Conservation (phyloP, 179 eudicot genomes). For the Carnegiea gigantea region DNA sequence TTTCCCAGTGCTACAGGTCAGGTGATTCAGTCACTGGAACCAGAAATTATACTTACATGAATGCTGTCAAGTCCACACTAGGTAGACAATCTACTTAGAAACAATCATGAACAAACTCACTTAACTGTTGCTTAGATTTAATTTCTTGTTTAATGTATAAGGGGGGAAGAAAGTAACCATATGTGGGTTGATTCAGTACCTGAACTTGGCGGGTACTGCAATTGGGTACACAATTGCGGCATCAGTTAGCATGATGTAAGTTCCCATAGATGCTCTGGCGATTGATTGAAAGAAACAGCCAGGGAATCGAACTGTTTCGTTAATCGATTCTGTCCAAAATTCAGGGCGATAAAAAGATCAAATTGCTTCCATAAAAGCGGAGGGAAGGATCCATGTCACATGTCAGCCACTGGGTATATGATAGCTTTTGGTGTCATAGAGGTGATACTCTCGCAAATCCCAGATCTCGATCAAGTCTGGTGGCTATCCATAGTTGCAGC, state of each 20-base stretch:
- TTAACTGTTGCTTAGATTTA: neutral
- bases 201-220: slow-evolving; percentile 50
- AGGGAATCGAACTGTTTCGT: neutral
- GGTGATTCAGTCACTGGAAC: slow-evolving; percentile 46
- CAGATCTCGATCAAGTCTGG: slow-evolving; percentile 37
- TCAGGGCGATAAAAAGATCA: slow-evolving; percentile 15
- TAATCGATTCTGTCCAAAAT: neutral
- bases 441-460: slow-evolving; percentile 33
- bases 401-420: slow-evolving; percentile 34
- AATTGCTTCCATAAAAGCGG: slow-evolving; percentile 36
- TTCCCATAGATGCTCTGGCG: neutral
- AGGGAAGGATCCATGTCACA: slow-evolving; percentile 27
- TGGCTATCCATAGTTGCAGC: slow-evolving; percentile 42
- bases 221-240: slow-evolving; percentile 61
- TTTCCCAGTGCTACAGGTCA: slow-evolving; percentile 47
- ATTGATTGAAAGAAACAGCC: neutral
- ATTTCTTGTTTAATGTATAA: slow-evolving; percentile 4
- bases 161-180: slow-evolving; percentile 52
- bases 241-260: slow-evolving; percentile 63
- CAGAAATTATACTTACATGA: slow-evolving; percentile 62
- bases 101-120: neutral
- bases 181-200: slow-evolving; percentile 55
- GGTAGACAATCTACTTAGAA: slow-evolving; percentile 27
- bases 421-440: slow-evolving; percentile 35
- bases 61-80: slow-evolving; percentile 46